Conservation (phyloP, 1,284 basidiomycete genomes). For the Heterobasidion occidentale region DNA sequence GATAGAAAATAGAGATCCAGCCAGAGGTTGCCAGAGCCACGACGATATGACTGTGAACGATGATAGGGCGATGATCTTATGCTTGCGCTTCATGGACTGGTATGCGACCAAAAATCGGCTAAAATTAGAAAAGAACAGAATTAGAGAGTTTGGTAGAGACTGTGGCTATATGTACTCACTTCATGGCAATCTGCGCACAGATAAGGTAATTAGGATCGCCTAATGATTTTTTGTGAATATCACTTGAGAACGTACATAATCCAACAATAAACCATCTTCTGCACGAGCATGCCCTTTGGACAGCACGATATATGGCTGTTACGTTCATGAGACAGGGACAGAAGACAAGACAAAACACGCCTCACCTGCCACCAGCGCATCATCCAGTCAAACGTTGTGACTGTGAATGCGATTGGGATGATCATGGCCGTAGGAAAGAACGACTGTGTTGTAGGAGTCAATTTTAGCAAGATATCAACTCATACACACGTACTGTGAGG, state of each 20-base stretch:
- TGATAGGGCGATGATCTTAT: slow-evolving; percentile 43
- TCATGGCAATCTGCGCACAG: slow-evolving; percentile 23
- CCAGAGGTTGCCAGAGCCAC: slow-evolving; percentile 45
- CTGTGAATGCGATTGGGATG: slow-evolving; percentile 15
- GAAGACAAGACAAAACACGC: slow-evolving; percentile 21
- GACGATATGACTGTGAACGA: slow-evolving; percentile 32
- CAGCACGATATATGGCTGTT: slow-evolving; percentile 48
- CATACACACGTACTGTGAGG: slow-evolving; percentile 36
- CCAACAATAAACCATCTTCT: slow-evolving; percentile 47
- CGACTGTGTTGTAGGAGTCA: slow-evolving; percentile 28
- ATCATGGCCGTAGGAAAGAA: slow-evolving; percentile 49
- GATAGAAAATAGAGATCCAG: slow-evolving; percentile 48
- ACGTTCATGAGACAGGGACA: background rate
- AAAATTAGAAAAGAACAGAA: background rate
- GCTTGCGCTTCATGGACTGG: slow-evolving; percentile 22
- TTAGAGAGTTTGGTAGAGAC: background rate
- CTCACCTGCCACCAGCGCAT: slow-evolving; percentile 23
- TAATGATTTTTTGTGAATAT: background rate
- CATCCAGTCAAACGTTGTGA: slow-evolving; percentile 14
- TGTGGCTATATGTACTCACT: slow-evolving; percentile 19
- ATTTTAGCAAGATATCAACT: background rate
- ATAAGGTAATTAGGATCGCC: background rate
- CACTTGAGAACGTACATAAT: slow-evolving; percentile 40
- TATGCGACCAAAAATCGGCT: slow-evolving; percentile 2
- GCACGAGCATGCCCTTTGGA: slow-evolving; percentile 41